Base-by-base conservation (phyloP, 495 filamentous ascomycete species). In the Cladorrhinum samala region DNA sequence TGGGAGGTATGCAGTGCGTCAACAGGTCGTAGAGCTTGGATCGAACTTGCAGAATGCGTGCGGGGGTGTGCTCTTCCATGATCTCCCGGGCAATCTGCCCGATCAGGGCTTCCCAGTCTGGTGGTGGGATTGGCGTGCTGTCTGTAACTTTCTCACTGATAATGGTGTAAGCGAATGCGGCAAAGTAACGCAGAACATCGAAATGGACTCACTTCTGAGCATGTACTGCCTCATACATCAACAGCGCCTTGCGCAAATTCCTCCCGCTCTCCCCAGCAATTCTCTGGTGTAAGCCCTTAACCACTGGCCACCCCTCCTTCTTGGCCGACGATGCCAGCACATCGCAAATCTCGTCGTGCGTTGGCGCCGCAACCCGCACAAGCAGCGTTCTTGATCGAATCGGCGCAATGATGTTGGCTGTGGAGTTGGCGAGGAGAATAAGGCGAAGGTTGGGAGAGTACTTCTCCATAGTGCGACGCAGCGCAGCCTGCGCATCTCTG, bases 391-490 rank as follows among this genome's bases (percentile, higher is more conserved):
- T 76, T 50, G 85, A 90, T 52, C 91, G 79, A 64, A 98, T 98
- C 1, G 93, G 93, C 16, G 91, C 91, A 70, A 97, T 98, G 60
- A 98, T 98, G 61, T 96, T 96, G 51, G 90, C 88, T 25, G 93
- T 98, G 56, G 84, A 89, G 62, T 97, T 96, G 40, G 92, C 94
- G 43, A 97, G 72, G 42, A 98, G 72, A 44, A 98, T 96, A 59
- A 98, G 71, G 30, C 93, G 77, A 56, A 98, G 58, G 68, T 97
- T 98, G 18, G 93, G 92, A 56, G 85, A 90, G 72, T 98, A 98
- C 75, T 98, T 98, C 74, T 98, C 93, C 93, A 98, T 98, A 0
- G 93, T 98, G 51, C 93, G 78, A 65, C 93, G 81, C 65, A 98
- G 75, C 46, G 93, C 93, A 1, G 94, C 94, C 71, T 98, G 93